Percentiles rank a stretch among this genome's conserved stretches.
These are phyloP conservation scores for Podila clonocystis DNA, from an alignment of 192 early-diverging fungal species.

Conservation along the genomic window DNA sequence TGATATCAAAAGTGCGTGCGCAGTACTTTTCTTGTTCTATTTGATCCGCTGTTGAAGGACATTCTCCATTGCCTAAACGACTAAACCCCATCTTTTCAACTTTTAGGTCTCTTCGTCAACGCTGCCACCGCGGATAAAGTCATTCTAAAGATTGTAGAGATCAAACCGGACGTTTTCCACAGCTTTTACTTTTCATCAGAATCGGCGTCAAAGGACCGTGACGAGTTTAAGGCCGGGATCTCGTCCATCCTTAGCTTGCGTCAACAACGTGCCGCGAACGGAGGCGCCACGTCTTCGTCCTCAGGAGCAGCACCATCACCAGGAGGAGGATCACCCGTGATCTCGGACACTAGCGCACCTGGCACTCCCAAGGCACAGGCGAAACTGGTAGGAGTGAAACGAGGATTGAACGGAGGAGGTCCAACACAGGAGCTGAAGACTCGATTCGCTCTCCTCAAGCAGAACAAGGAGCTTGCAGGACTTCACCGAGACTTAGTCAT, in stretches of 20 bases:
- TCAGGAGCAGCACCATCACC: slow-evolving; percentile 10
- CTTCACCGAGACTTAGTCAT: slow-evolving; percentile 85
- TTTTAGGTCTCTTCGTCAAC: slow-evolving; percentile 49
- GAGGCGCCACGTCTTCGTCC: slow-evolving; percentile 5
- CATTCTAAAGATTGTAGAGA: slow-evolving; percentile 64
- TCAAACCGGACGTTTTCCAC: slow-evolving; percentile 45
- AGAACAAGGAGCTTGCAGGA: slow-evolving; percentile 71
- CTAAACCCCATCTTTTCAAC: background rate
- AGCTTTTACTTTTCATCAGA: slow-evolving; percentile 57
- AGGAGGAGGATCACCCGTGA: slow-evolving; percentile 8
- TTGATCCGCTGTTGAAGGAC: background rate
- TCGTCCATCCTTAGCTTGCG: slow-evolving; percentile 52
- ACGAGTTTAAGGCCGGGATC: slow-evolving; percentile 57
- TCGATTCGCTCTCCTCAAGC: slow-evolving; percentile 69
- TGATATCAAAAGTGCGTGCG: slow-evolving; percentile 47
- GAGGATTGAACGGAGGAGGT: slow-evolving; percentile 37
- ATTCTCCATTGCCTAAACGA: background rate
- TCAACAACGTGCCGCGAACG: slow-evolving; percentile 3
- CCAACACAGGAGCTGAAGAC: slow-evolving; percentile 67
- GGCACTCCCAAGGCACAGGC: slow-evolving; percentile 48
- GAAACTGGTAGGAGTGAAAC: slow-evolving; percentile 3
- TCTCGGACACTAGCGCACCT: slow-evolving; percentile 38
- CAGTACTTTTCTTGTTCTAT: background rate
- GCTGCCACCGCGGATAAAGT: slow-evolving; percentile 58
- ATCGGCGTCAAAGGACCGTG: slow-evolving; percentile 56